Evolutionary conservation across 495 filamentous ascomycete genomes (phyloP).

Genomic region (Talaromyces liani): DNA sequence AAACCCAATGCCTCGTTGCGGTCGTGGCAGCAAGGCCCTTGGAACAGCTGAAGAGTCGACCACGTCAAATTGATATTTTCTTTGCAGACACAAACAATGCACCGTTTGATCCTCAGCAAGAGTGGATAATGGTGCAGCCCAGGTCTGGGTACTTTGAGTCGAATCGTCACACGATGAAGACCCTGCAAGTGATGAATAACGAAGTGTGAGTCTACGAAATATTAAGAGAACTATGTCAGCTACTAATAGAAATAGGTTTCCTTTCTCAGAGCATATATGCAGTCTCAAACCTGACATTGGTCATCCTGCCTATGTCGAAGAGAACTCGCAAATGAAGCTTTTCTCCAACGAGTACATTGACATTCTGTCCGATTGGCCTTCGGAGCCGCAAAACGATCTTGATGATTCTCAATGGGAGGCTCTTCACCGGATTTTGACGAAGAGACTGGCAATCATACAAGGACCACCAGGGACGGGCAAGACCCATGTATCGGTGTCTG

Average conservation of each 20-base stretch:
- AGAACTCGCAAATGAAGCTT: conserved; percentile 41
- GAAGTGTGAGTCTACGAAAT: conserved; percentile 43
- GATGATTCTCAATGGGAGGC: conserved; percentile 65
- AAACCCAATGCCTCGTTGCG: conserved; percentile 59
- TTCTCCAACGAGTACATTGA: conserved; percentile 30
- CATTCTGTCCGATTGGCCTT: conserved; percentile 46
- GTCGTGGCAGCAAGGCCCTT: conserved; percentile 65
- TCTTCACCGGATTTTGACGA: conserved; percentile 63
- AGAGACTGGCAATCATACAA: conserved; percentile 71
- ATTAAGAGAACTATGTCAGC: conserved; percentile 30
- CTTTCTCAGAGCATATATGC: conserved; percentile 55
- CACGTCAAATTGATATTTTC: conserved; percentile 70
- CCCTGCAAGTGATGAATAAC: conserved; percentile 61
- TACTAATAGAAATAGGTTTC: conserved; percentile 40
- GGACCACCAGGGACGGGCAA: conserved; percentile 92
- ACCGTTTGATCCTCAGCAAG: conserved; percentile 59
- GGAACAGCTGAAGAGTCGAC: conserved; percentile 50
- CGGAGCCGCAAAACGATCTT: conserved; percentile 39
- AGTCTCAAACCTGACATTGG: conserved; percentile 36
- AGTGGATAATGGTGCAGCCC: conserved; percentile 75
- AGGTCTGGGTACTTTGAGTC: conserved; percentile 68
- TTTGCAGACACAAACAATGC: conserved; percentile 55
- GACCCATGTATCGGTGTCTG: conserved; percentile 67
- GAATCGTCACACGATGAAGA: conserved; percentile 59
- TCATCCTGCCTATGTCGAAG: conserved; percentile 41